Evolutionary conservation across 352 stramenopile genomes (phyloP), one percentile per base, ranked within the genome.

Genomic region (Pythium sukuiense): DNA sequence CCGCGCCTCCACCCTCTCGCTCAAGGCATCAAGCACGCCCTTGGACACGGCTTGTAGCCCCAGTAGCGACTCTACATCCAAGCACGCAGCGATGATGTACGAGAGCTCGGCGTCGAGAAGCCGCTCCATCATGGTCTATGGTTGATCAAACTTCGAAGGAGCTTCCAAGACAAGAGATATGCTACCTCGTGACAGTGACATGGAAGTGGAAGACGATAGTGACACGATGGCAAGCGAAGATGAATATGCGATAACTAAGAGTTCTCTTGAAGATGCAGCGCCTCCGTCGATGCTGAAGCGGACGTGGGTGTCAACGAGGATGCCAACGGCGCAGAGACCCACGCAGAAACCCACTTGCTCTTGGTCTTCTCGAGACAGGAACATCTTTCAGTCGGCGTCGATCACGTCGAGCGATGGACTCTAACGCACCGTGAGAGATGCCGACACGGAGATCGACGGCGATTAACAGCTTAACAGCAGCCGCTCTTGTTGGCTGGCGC

Each of bases 391-490:
- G 29, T 45, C n/a, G 52, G 52, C 57, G 57, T 62, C 56, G 27
- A 50, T 27, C 35, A 52, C 56, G 29, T 63, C 45, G 43, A 55
- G 30, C 46, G 58, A 64, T 46, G 30, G 30, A 45, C 57, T 55
- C 57, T 63, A 63, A 20, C 27, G 59, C 50, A 49, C 18, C 5
- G 24, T 46, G 49, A 39, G 16, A 30, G 13, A 41, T 54, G 39
- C 27, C 35, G n/a, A 20, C 50, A 48, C 27, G 24, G 29, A 55
- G 48, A n/a, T 60, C n/a, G 39, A 55, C 7, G 33, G 14, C 18
- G 16, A 6, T 89, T 92, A 95, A 74, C 86, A 27, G 16, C 5
- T 89, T 92, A 95, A 74, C 86, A 95, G 73, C 86, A 95, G 60
- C 86, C 86, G 46, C 73, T 75, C 63, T 88, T 78, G 61, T 76